These are phyloP conservation scores for Gillenia trifoliata DNA, from an alignment of 306 rosid genomes.

Conservation along the genomic window DNA sequence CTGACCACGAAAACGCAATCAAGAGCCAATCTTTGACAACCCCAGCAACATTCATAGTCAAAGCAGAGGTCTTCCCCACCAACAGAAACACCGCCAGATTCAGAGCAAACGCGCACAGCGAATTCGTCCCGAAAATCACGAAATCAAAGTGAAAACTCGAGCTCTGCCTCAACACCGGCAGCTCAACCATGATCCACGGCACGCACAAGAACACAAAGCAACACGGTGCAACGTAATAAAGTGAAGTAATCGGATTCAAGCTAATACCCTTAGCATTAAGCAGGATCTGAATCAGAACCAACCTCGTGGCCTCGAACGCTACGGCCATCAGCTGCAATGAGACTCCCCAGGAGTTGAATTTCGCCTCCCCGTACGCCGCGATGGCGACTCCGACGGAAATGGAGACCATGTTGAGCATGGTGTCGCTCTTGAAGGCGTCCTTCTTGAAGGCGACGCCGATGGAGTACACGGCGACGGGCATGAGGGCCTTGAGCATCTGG, in stretches of 20 bases:
- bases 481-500: constrained; percentile 93
- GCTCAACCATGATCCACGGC: constrained; percentile 81
- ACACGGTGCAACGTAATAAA: constrained; percentile 96
- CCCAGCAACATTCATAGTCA: constrained; percentile 98
- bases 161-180: constrained; percentile 64
- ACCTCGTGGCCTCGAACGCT: constrained; percentile 81
- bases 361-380: constrained; percentile 90
- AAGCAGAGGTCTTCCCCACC: constrained; percentile 94
- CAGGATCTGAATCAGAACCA: constrained; percentile 84
- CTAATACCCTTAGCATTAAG: constrained; percentile 76
- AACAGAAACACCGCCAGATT: constrained; percentile 83
- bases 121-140: constrained; percentile 63
- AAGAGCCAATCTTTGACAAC: constrained; percentile 94
- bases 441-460: constrained; percentile 62
- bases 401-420: constrained; percentile 85
- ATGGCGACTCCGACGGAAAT: constrained; percentile 81
- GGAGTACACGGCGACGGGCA: constrained; percentile 94
- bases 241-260: constrained; percentile 82
- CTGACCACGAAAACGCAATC: constrained; percentile 98
- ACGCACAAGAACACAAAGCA: constrained; percentile 66
- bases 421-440: constrained; percentile 60
- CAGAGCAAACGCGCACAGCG: constrained; percentile 78
- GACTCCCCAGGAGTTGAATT: constrained; percentile 70
- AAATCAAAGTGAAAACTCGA: constrained; percentile 78
- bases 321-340: constrained; percentile 73